These are phyloP conservation scores for Clonostachys chloroleuca DNA, from an alignment of 2,329 filamentous ascomycete genomes.

Conservation along the genomic window DNA sequence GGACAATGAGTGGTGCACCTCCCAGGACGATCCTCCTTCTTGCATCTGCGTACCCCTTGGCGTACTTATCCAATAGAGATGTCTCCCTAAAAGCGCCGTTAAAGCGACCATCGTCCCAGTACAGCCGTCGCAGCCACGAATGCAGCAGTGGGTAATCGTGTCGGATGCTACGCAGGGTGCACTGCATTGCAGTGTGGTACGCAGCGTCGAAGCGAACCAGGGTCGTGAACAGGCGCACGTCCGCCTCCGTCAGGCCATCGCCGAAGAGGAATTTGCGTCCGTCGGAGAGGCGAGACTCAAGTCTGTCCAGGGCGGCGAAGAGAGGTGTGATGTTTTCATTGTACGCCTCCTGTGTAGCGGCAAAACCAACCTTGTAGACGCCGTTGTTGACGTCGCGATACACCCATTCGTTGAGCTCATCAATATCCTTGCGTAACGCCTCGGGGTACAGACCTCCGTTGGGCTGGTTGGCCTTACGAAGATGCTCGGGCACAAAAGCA, in stretches of 20 bases:
- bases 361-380: conserved; percentile 58
- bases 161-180: conserved; percentile 59
- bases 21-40: conserved; percentile 17
- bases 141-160: conserved; percentile 64
- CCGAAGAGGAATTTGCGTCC: conserved; percentile 59
- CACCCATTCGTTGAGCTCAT: conserved; percentile 64
- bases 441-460: conserved; percentile 54
- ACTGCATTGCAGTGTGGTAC: conserved; percentile 63
- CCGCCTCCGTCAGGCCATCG: conserved; percentile 60
- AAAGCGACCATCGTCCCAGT: conserved; percentile 53
- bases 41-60: conserved; percentile 15
- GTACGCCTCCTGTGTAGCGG: conserved; percentile 61
- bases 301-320: conserved; percentile 59
- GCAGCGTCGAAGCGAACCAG: conserved; percentile 65
- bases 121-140: conserved; percentile 63
- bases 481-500: conserved; percentile 55
- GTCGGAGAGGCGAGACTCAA: conserved; percentile 51
- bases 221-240: conserved; percentile 64
- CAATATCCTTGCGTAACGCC: conserved; percentile 49
- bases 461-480: conserved; percentile 43
- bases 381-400: conserved; percentile 49
- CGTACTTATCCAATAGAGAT: conserved; percentile 51
- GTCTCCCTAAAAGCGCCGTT: conserved; percentile 40
- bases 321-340: conserved; percentile 55
- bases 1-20: conserved; percentile 17